These are phyloP conservation scores for Mesembryanthemum crystallinum DNA, from an alignment of 148 eudicot species.

Conservation along the genomic window DNA sequence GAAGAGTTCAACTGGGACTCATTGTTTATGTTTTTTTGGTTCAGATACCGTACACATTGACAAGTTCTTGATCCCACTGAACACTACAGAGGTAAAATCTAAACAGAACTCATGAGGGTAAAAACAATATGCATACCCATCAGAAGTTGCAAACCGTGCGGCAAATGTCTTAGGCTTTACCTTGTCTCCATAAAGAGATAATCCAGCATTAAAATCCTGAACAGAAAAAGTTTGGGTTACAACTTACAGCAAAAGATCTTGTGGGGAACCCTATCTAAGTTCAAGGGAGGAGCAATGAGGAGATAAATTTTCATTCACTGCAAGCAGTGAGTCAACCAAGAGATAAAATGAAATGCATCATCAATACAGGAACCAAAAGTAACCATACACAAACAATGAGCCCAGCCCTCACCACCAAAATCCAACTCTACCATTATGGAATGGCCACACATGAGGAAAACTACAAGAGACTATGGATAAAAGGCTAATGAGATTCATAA, in stretches of 20 bases:
- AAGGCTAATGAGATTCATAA: background rate
- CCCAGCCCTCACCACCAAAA: background rate
- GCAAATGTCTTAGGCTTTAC: slow-evolving; percentile 88
- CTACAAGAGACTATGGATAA: no score
- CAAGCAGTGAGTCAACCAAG: background rate
- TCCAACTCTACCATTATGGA: background rate
- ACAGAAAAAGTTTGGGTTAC: slow-evolving; percentile 1
- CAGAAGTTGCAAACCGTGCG: slow-evolving; percentile 84
- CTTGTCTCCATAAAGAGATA: slow-evolving; percentile 92
- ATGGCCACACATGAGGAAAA: background rate
- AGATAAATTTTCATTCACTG: background rate
- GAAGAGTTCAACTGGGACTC: background rate
- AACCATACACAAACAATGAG: background rate
- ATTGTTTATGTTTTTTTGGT: background rate
- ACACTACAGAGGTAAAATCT: slow-evolving; percentile 1
- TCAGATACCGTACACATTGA: background rate
- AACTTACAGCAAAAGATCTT: background rate
- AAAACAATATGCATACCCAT: slow-evolving; percentile 59
- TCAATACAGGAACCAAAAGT: background rate
- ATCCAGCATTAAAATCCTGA: slow-evolving; percentile 84
- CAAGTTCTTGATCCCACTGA: background rate
- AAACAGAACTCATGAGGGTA: background rate
- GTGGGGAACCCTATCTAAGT: background rate
- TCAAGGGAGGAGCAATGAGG: background rate
- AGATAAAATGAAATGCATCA: background rate